Evolutionary conservation across 2,329 filamentous ascomycete species (phyloP).

Genomic region (Endoconidiophora laricicola): DNA sequence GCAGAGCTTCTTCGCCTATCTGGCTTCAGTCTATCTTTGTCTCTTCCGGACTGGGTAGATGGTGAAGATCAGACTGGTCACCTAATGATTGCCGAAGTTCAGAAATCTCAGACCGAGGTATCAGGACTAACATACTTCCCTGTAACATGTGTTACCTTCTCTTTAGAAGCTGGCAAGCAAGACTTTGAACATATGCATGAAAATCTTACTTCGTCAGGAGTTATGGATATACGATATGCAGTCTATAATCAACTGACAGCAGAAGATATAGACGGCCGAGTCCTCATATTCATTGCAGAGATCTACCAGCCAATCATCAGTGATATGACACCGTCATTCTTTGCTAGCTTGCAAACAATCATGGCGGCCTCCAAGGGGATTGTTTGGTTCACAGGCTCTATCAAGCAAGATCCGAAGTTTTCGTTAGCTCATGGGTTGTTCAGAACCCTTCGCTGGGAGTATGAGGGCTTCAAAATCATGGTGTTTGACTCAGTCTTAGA

Average conservation of each 20-base stretch:
- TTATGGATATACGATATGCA: too few species aligned
- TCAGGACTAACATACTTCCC: too few species aligned
- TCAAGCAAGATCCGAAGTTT: neutral
- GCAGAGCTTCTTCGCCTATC: conserved; percentile 2
- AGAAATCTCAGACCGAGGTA: too few species aligned
- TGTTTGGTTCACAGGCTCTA: neutral
- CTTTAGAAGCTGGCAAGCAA: too few species aligned
- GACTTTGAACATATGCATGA: too few species aligned
- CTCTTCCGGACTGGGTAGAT: too few species aligned
- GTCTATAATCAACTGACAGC: too few species aligned
- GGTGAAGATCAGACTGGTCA: neutral
- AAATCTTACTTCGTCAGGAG: too few species aligned
- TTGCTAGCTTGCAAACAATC: neutral
- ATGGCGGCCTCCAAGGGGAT: neutral
- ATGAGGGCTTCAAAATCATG: neutral
- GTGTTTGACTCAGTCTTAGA: neutral
- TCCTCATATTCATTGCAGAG: neutral
- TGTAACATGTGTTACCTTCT: too few species aligned
- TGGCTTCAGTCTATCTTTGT: conserved; percentile 1
- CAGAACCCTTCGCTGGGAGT: neutral
- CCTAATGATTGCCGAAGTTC: neutral
- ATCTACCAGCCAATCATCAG: neutral
- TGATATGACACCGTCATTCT: neutral
- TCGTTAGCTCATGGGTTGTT: neutral
- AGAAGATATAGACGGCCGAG: neutral